Evolutionary conservation across 2,329 filamentous ascomycete genomes (phyloP), one percentile per base, ranked within the genome.

Genomic region (Fusarium subglutinans): DNA sequence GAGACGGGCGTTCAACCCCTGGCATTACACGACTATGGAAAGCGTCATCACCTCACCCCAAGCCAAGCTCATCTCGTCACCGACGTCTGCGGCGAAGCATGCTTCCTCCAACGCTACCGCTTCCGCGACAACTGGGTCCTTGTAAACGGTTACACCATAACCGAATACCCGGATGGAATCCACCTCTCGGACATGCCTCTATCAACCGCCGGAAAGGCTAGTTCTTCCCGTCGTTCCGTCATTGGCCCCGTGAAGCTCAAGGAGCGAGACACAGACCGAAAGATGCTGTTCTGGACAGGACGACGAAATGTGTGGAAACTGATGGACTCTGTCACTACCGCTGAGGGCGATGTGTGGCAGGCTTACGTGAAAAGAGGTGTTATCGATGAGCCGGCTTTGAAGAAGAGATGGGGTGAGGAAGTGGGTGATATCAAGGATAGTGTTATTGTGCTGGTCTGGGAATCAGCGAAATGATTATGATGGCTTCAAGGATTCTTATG

Each of bases 121-220:
- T 87, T 87, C 76, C 79, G 76, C 44, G 84, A 86, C 74, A 80
- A 82, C 73, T 87, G 86, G 86, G 80, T 87, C 8, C 80, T 87
- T 10, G 82, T 86, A 48, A 87, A 86, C 69, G 86, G 86, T 10
- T 80, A 85, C 74, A 83, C 84, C 37, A 80, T 87, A 65, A 82
- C 80, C 45, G 81, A 85, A 54, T 85, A 87, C 71, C 81, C 82
- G 1, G 80, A 83, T 59, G 82, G 82, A 5, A 79, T 84, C 38
- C 77, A 77, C 40, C 65, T 79, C 33, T 77, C 74, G 4, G 73
- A 74, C 43, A 72, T 77, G 71, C 70, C 74, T 2, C 28, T 57
- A 3, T 55, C 75, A 24, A 66, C 59, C 11, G 51, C 51, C 63
- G 53, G 55, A 47, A 48, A 68, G 6, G 50, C 58, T 2, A 54